phyloP scores from a whole-genome alignment of 2,329 filamentous ascomycete species.

The Aspergillus melleus region DNA sequence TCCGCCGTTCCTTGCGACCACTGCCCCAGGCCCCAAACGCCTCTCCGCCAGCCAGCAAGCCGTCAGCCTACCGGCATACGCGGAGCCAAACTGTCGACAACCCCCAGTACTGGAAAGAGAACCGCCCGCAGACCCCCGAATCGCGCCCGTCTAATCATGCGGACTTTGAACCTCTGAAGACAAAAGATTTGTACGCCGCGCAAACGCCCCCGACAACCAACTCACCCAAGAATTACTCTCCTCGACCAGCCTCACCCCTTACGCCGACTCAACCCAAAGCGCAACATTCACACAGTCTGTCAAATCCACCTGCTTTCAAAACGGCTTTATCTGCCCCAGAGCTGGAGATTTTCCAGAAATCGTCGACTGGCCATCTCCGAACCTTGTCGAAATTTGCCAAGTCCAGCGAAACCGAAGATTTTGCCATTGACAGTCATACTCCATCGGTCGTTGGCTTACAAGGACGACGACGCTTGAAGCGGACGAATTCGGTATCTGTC shows the following conservation, averaged over 20 bases:
- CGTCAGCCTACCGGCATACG: conserved; percentile 40
- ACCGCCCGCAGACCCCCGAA: conserved; percentile 35
- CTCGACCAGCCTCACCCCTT: conserved; percentile 30
- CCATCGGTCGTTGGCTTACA: conserved; percentile 87
- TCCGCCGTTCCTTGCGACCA: conserved; percentile 75
- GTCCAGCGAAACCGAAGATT: conserved; percentile 72
- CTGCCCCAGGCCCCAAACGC: conserved; percentile 65
- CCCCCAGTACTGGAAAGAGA: conserved; percentile 35
- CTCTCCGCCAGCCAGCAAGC: conserved; percentile 39
- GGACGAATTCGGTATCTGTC: conserved; percentile 56
- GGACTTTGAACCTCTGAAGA: conserved; percentile 30
- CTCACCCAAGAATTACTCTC: conserved; percentile 26
- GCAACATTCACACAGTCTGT: conserved; percentile 32
- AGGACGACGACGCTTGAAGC: conserved; percentile 79
- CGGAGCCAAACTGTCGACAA: conserved; percentile 68
- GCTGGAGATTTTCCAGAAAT: conserved; percentile 78
- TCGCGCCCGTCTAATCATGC: conserved; percentile 26
- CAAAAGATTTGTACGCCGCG: conserved; percentile 21
- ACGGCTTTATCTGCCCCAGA: conserved; percentile 66
- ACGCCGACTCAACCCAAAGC: conserved; percentile 27
- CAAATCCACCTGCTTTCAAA: conserved; percentile 32
- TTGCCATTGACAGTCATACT: conserved; percentile 72
- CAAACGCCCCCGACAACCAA: conserved; percentile 23
- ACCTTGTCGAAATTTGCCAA: conserved; percentile 82
- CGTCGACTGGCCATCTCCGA: conserved; percentile 84